Evolutionary conservation across 345 rosid genomes (phyloP).

Genomic region (Psidium friedrichsthalianum): DNA sequence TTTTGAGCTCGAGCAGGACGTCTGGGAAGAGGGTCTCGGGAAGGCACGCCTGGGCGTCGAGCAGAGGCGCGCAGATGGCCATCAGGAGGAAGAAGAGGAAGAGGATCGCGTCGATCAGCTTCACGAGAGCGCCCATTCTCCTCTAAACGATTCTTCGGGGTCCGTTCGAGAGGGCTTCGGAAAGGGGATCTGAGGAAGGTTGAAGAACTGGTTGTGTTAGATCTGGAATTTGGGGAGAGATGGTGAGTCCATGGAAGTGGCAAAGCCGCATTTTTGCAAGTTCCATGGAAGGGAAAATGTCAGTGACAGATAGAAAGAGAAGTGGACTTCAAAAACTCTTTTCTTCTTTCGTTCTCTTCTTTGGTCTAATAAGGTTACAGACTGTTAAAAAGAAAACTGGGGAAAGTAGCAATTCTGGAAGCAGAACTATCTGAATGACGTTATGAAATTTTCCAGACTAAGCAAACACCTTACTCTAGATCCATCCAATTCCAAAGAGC

Average conservation of each 20-base stretch:
- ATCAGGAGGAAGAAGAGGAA: constrained; percentile 41
- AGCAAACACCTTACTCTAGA: not conserved
- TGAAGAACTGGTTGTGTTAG: not conserved
- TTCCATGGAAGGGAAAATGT: not conserved
- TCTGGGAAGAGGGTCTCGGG: constrained; percentile 39
- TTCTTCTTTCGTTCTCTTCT: not conserved
- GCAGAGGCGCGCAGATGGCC: constrained; percentile 40
- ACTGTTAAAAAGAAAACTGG: not conserved
- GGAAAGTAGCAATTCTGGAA: not conserved
- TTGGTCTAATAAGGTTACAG: not conserved
- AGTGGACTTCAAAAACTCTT: not conserved
- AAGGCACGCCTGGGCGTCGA: constrained; percentile 51
- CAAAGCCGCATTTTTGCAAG: not conserved
- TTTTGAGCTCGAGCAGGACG: constrained; percentile 35
- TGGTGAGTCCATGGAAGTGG: not conserved
- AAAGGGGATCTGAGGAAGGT: not conserved
- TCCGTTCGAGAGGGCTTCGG: not conserved
- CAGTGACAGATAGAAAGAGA: not conserved
- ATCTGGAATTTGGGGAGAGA: not conserved
- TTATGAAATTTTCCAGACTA: not conserved
- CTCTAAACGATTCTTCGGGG: not conserved
- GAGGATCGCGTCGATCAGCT: constrained; percentile 45
- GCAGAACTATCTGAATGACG: not conserved
- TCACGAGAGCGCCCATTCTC: constrained; percentile 42
- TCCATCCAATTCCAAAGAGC: not conserved